These are phyloP conservation scores for Plasmopara muralis DNA, from an alignment of 352 stramenopile genomes.

Conservation along the genomic window DNA sequence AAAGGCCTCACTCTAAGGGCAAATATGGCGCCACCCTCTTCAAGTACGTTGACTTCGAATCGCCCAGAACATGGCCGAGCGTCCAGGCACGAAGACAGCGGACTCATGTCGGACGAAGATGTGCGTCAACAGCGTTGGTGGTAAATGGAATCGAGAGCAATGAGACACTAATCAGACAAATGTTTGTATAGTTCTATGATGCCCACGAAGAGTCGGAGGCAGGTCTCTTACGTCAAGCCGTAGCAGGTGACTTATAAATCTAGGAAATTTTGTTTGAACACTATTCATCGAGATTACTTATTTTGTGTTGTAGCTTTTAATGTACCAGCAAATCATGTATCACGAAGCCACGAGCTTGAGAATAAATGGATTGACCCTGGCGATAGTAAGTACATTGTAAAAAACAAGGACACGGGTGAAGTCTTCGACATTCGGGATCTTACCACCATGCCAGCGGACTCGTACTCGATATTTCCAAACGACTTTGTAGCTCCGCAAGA, in stretches of 20 bases:
- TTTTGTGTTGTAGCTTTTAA: slow-evolving; percentile 7
- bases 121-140: slow-evolving; percentile 19
- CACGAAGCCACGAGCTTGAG: slow-evolving; percentile 3
- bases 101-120: slow-evolving; percentile 50
- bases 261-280: background rate
- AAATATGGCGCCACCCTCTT: slow-evolving; percentile 7
- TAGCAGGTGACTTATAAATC: slow-evolving; percentile 4
- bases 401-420: slow-evolving; percentile 79
- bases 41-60: background rate
- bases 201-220: slow-evolving; percentile 47
- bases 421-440: slow-evolving; percentile 73
- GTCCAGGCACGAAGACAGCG: slow-evolving; percentile 44
- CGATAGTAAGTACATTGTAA: slow-evolving; percentile 69
- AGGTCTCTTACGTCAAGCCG: slow-evolving; percentile 23
- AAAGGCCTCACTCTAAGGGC: slow-evolving; percentile 1
- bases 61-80: slow-evolving; percentile 8
- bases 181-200: slow-evolving; percentile 53
- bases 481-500: slow-evolving; percentile 49
- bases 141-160: background rate
- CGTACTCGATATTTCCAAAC: slow-evolving; percentile 72
- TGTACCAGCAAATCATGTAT: slow-evolving; percentile 8
- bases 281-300: background rate
- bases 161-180: background rate
- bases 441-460: slow-evolving; percentile 42
- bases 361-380: slow-evolving; percentile 18